These are phyloP conservation scores for Tetrahymena borealis DNA, from an alignment of 73 alveolate genomes.

Conservation along the genomic window DNA sequence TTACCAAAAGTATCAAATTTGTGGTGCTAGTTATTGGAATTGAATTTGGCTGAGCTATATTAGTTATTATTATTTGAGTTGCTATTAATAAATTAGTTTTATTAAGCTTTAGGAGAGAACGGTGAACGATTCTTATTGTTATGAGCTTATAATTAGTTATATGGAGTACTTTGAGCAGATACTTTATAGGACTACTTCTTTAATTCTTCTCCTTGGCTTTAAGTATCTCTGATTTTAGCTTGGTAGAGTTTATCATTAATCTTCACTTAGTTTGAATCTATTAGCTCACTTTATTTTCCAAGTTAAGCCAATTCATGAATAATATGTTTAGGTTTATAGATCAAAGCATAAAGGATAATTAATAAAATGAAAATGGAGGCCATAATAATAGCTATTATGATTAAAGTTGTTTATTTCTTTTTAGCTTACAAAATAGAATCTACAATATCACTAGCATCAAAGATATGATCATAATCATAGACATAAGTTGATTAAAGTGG, in stretches of 20 bases:
- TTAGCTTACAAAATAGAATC: not conserved
- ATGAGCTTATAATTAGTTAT: not conserved
- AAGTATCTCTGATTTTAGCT: not conserved
- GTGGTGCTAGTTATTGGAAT: not conserved
- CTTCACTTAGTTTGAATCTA: not conserved
- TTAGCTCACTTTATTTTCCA: not conserved
- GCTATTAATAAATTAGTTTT: not conserved
- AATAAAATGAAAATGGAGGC: not conserved
- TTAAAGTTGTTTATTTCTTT: not conserved
- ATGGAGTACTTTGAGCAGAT: not conserved
- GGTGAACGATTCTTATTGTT: not conserved
- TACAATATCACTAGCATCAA: not conserved
- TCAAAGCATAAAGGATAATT: not conserved
- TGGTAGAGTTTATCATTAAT: not conserved
- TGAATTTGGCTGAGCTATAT: not conserved
- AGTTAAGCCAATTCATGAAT: not conserved
- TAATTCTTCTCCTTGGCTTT: not conserved
- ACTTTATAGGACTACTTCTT: not conserved
- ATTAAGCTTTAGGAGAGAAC: not conserved
- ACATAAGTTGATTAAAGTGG: not conserved
- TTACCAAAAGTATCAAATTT: not conserved
- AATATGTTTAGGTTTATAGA: not conserved
- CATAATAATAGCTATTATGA: not conserved
- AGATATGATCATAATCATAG: not conserved
- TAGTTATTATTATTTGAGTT: not conserved